Percentiles rank a stretch among this genome's conserved stretches.
phyloP scores from a whole-genome alignment of 345 rosid genomes.

The Sonneratia alba region DNA sequence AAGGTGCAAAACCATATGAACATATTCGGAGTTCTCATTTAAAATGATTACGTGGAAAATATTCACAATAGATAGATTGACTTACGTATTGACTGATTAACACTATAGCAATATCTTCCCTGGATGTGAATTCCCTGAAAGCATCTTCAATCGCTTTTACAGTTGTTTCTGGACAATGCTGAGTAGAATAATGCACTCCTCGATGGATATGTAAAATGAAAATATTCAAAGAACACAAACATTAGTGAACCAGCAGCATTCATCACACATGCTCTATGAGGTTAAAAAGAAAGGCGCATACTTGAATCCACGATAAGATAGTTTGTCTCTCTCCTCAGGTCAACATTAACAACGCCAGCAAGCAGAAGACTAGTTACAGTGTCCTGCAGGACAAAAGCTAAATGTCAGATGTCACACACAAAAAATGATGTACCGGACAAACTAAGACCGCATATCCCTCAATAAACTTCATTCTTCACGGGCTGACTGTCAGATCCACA shows the following conservation, averaged over 20 bases:
- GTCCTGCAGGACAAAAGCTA: constrained; percentile 38
- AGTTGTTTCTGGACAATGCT: constrained; percentile 43
- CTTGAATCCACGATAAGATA: constrained; percentile 93
- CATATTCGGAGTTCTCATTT: too few species aligned
- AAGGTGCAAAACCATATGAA: too few species aligned
- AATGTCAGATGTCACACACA: too few species aligned
- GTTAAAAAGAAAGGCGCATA: constrained; percentile 14
- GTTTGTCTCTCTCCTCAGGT: constrained; percentile 81
- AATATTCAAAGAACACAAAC: not conserved
- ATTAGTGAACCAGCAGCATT: not conserved
- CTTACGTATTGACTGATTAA: constrained; percentile 80
- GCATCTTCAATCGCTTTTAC: constrained; percentile 73
- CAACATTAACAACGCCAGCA: constrained; percentile 98
- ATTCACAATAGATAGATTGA: constrained; percentile 7
- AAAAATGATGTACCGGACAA: not conserved
- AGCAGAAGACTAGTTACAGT: constrained; percentile 87
- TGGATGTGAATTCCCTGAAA: constrained; percentile 67
- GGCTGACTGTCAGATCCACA: too few species aligned
- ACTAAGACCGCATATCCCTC: too few species aligned
- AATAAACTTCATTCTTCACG: too few species aligned
- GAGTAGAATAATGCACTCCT: too few species aligned
- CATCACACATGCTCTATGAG: not conserved
- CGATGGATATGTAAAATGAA: not conserved
- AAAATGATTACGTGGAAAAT: too few species aligned
- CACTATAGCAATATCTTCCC: constrained; percentile 65